Evolutionary conservation across 768 basidiomycete genomes (phyloP).

Genomic region (Tylopilus sp.): DNA sequence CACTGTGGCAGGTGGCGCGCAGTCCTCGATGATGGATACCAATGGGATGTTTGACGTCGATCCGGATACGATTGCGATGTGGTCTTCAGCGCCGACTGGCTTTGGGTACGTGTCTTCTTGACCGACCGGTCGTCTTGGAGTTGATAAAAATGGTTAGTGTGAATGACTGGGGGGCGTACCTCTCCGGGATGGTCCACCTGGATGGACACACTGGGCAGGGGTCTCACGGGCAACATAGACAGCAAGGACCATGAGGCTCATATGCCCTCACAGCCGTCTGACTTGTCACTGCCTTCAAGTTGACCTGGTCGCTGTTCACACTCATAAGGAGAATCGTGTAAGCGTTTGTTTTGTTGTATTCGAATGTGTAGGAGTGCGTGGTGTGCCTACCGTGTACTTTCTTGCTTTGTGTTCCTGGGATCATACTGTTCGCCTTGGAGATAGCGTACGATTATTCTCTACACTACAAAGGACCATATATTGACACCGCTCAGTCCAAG

Average conservation of each 20-base stretch:
- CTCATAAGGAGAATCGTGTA: too few species aligned
- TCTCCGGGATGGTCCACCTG: conserved; percentile 26
- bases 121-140: neutral
- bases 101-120: conserved; percentile 49
- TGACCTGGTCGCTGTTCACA: neutral
- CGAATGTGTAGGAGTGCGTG: too few species aligned
- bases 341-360: too few species aligned
- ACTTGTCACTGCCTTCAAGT: neutral
- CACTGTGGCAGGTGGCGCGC: neutral
- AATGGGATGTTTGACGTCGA: conserved; percentile 32
- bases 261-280: too few species aligned
- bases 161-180: conserved; percentile 39
- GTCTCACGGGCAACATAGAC: conserved; percentile 1
- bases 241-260: neutral
- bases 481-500: too few species aligned
- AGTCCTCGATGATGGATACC: conserved; percentile 3
- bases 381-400: too few species aligned
- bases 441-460: too few species aligned
- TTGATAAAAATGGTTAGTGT: conserved; percentile 25
- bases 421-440: too few species aligned
- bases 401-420: too few species aligned
- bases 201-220: conserved; percentile 10
- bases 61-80: conserved; percentile 54
- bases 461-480: too few species aligned
- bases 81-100: conserved; percentile 56